Percentiles rank a stretch among this genome's conserved stretches.
Conservation (phyloP, 257 asterid genomes). For the Petunia axillaris region DNA sequence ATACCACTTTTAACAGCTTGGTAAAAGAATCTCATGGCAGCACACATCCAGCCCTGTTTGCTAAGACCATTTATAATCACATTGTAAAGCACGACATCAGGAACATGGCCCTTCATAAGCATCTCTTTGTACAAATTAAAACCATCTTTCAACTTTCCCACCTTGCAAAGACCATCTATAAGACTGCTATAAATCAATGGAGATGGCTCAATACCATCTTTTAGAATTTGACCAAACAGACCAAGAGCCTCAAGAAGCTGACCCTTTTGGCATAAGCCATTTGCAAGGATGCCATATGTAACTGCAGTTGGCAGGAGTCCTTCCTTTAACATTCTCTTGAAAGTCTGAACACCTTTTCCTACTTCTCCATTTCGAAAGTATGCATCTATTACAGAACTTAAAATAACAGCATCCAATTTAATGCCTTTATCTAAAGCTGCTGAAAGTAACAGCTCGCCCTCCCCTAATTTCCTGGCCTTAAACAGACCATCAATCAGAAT, state of each 20-base stretch:
- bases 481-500: conserved; percentile 49
- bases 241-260: conserved; percentile 41
- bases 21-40: conserved; percentile 37
- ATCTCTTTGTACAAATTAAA: conserved; percentile 34
- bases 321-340: conserved; percentile 43
- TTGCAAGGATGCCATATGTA: conserved; percentile 45
- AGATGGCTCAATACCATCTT: conserved; percentile 39
- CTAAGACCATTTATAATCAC: conserved; percentile 41
- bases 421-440: conserved; percentile 40
- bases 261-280: conserved; percentile 39
- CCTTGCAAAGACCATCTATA: conserved; percentile 43
- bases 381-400: conserved; percentile 45
- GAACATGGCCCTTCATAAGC: conserved; percentile 36
- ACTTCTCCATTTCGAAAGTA: conserved; percentile 38
- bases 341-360: conserved; percentile 36
- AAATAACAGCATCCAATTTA: conserved; percentile 44
- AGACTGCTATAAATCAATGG: conserved; percentile 32
- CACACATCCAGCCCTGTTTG: conserved; percentile 36
- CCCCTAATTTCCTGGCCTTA: conserved; percentile 42
- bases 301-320: conserved; percentile 41
- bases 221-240: conserved; percentile 35
- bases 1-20: conserved; percentile 36
- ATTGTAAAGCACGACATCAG: conserved; percentile 31
- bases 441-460: conserved; percentile 40
- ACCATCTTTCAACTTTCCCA: conserved; percentile 37